Evolutionary conservation across 192 early-diverging fungal genomes (phyloP).

Genomic region (Backusella sp.): DNA sequence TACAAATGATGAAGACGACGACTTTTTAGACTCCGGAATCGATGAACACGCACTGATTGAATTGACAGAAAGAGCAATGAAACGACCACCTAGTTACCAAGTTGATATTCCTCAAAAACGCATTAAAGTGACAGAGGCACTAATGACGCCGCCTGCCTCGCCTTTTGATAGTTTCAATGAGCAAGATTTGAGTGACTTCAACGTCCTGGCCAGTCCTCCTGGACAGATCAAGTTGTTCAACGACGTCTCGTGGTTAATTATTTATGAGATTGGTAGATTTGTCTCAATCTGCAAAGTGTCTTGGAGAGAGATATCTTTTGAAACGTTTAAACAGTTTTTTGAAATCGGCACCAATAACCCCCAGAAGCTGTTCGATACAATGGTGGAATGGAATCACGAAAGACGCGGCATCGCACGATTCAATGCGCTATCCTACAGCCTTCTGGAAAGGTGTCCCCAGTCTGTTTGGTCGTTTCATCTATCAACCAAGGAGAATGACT

Average conservation of each 20-base stretch:
- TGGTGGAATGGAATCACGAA: slow-evolving; percentile 14
- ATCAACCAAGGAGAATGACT: background rate
- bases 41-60: background rate
- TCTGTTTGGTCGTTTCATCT: background rate
- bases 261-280: slow-evolving; percentile 21
- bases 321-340: slow-evolving; percentile 2
- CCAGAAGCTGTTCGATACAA: background rate
- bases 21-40: background rate
- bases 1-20: background rate
- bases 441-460: slow-evolving; percentile 12
- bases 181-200: background rate
- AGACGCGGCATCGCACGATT: background rate
- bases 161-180: background rate
- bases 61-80: background rate
- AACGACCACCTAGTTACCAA: background rate
- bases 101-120: background rate
- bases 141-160: background rate
- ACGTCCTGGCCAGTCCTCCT: background rate
- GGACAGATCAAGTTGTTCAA: background rate
- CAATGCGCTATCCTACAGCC: background rate
- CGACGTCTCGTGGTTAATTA: background rate
- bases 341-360: background rate
- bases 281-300: background rate
- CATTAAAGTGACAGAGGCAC: background rate
- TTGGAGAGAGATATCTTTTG: slow-evolving; percentile 9